Evolutionary conservation across 176 grass and related monocot genomes (phyloP), one percentile per base, ranked within the genome.

Genomic region (Thinopyrum elongatum): DNA sequence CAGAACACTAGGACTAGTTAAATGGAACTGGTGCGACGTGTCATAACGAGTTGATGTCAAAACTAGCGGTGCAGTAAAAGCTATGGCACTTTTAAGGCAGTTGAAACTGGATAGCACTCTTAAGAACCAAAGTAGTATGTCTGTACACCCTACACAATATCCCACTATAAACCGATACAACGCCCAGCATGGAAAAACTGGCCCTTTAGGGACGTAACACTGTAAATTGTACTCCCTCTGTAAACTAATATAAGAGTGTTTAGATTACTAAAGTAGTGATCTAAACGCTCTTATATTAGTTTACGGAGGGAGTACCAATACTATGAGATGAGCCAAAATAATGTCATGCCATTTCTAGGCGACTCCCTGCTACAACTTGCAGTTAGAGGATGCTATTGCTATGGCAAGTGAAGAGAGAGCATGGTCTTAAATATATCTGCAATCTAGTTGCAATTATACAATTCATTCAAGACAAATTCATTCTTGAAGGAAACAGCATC

Each of bases 401-500:
- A 26, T 36, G 31, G 53, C 13, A 35, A 60, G 60, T 77, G 30
- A 69, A 58, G 33, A 19, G 16, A 69, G 33, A 69, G 31, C 30
- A 69, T 69, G 66, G 8, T 36, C 59, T 58, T 22, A 58, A 53
- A 53, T 53, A 53, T 58, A 58, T 58, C 55, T 7, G 55, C 21
- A 53, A 53, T 53, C 21, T 58, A 75, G 13, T 49, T 51, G 42
- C 46, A 53, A 31, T 21, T 76, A 53, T 53, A 79, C 14, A 68
- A 16, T 38, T 51, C 62, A 36, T 64, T 80, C 35, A 66, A 65
- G 78, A 26, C 41, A 83, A 26, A 25, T 85, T 38, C 74, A 79
- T 69, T 58, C 23, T 21, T 11, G 16, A 57, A 7, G 9, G 25
- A 65, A 70, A 79, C 19, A 58, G 55, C 55, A 57, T 22, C 53